phyloP scores from a whole-genome alignment of 1,284 basidiomycete species.

The Apiotrichum gamsii region DNA sequence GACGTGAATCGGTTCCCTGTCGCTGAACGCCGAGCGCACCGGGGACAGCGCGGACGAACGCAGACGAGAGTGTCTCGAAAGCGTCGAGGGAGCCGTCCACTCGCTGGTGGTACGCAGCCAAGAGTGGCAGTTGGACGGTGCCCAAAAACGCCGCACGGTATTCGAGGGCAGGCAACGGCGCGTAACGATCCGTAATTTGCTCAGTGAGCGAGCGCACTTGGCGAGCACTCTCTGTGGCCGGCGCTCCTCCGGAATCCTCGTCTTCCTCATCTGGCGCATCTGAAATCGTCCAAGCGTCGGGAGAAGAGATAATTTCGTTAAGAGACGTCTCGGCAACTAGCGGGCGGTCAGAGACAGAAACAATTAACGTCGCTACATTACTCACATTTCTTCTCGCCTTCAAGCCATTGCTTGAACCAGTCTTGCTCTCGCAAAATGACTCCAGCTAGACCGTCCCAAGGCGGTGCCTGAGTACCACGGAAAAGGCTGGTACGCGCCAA shows the following conservation, averaged over 20 bases:
- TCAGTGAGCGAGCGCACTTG: constrained; percentile 75
- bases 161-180: constrained; percentile 67
- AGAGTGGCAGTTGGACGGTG: constrained; percentile 74
- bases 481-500: constrained; percentile 51
- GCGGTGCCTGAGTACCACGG: constrained; percentile 31
- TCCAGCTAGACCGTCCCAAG: constrained; percentile 70
- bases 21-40: constrained; percentile 57
- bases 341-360: background rate
- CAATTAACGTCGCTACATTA: constrained; percentile 8
- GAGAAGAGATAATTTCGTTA: constrained; percentile 70
- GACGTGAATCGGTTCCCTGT: constrained; percentile 1
- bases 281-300: constrained; percentile 82
- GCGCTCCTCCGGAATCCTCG: constrained; percentile 50
- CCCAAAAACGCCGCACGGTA: constrained; percentile 79
- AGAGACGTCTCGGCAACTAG: constrained; percentile 54
- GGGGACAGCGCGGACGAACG: constrained; percentile 81
- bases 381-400: constrained; percentile 78
- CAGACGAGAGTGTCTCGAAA: constrained; percentile 81
- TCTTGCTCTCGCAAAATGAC: constrained; percentile 72
- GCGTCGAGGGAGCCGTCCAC: constrained; percentile 82
- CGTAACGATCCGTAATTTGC: constrained; percentile 90
- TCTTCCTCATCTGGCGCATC: constrained; percentile 58
- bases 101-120: constrained; percentile 68
- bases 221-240: constrained; percentile 65
- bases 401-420: constrained; percentile 88